Evolutionary conservation across 805 yeast genomes (phyloP).

Genomic region (Candida anglica): DNA sequence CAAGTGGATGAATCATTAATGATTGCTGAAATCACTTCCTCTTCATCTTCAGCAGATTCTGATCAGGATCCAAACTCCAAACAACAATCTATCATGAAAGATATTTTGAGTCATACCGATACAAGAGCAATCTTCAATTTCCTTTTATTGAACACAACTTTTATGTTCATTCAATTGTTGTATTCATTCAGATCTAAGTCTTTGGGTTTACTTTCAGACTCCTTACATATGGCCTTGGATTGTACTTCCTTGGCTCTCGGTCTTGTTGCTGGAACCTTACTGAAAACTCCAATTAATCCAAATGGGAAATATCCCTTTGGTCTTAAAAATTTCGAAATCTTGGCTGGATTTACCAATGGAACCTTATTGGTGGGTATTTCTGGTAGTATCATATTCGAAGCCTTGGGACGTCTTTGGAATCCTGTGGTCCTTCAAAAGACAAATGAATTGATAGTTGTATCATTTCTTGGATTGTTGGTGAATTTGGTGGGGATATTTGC

Average conservation of each 20-base stretch:
- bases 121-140: constrained; percentile 89
- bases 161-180: constrained; percentile 90
- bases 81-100: constrained; percentile 18
- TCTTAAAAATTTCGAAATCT: constrained; percentile 75
- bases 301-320: constrained; percentile 84
- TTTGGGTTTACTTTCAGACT: constrained; percentile 85
- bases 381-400: constrained; percentile 82
- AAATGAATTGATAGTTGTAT: constrained; percentile 79
- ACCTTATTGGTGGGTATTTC: constrained; percentile 84
- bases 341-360: constrained; percentile 96
- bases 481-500: constrained; percentile 92
- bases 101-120: constrained; percentile 44
- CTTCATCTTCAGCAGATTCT: not conserved
- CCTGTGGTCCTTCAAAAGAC: constrained; percentile 80
- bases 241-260: constrained; percentile 90
- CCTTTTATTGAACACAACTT: constrained; percentile 76
- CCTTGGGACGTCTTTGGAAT: constrained; percentile 70
- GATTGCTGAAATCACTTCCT: not conserved
- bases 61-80: not conserved
- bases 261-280: constrained; percentile 68
- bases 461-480: constrained; percentile 78
- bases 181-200: constrained; percentile 93
- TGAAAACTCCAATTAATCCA: constrained; percentile 40
- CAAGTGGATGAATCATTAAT: constrained; percentile 3
- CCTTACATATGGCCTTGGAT: constrained; percentile 94